These are phyloP conservation scores for Leishmania aethiopica DNA, from an alignment of 208 protist species.

Conservation along the genomic window DNA sequence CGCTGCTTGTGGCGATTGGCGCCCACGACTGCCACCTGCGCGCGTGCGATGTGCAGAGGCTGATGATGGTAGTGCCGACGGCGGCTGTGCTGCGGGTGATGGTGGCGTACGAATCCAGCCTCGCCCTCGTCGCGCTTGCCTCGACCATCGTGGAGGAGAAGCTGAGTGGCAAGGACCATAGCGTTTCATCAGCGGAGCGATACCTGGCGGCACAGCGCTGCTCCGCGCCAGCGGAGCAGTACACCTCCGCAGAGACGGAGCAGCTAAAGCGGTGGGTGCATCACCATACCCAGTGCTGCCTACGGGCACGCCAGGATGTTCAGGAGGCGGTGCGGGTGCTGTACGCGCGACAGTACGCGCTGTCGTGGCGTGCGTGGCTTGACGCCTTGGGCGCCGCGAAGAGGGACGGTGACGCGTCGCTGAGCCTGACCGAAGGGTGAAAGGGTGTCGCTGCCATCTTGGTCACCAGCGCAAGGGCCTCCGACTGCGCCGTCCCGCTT, in stretches of 20 bases:
- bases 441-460: not conserved
- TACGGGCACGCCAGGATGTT: constrained; percentile 42
- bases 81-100: constrained; percentile 60
- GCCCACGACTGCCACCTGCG: constrained; percentile 70
- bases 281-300: constrained; percentile 59
- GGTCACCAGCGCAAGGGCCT: not conserved
- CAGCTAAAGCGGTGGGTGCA: constrained; percentile 30
- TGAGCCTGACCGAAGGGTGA: not conserved
- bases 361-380: constrained; percentile 68
- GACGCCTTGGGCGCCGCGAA: constrained; percentile 10
- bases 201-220: constrained; percentile 30
- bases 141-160: constrained; percentile 70
- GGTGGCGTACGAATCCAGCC: constrained; percentile 38
- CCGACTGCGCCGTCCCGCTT: not conserved
- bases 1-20: constrained; percentile 78
- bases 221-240: constrained; percentile 45
- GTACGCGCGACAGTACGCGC: constrained; percentile 67
- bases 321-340: constrained; percentile 46
- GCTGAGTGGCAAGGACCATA: constrained; percentile 52
- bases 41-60: constrained; percentile 69
- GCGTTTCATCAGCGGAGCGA: constrained; percentile 15
- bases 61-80: constrained; percentile 62
- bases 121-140: constrained; percentile 51
- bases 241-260: constrained; percentile 53
- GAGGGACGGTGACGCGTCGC: not conserved